These are phyloP conservation scores for Annulohypoxylon nitens DNA, from an alignment of 495 filamentous ascomycete species.

Conservation along the genomic window DNA sequence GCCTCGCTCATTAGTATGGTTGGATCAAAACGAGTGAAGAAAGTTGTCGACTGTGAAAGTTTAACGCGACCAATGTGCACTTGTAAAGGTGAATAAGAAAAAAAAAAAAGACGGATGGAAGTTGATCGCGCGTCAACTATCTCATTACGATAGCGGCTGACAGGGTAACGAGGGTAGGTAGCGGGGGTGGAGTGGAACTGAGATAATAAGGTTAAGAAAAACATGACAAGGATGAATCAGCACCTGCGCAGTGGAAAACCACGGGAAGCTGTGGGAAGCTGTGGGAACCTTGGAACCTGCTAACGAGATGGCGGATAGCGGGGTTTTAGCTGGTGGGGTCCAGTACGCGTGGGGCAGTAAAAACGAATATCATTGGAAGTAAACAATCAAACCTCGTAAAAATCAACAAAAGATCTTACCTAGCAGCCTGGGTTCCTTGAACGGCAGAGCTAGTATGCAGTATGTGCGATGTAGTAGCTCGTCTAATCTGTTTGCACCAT, in stretches of 20 bases:
- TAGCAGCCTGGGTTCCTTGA: not conserved
- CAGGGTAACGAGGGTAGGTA: conserved; percentile 28
- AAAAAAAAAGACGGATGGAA: conserved; percentile 3
- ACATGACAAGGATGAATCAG: conserved; percentile 11
- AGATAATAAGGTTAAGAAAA: conserved; percentile 24
- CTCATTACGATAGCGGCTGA: conserved; percentile 29
- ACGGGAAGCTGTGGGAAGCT: not conserved
- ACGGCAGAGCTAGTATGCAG: too few species aligned
- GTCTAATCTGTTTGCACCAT: too few species aligned
- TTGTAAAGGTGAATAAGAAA: not conserved
- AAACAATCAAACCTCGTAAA: conserved; percentile 11
- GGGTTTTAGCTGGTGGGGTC: conserved; percentile 14
- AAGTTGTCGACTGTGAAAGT: not conserved
- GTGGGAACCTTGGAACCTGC: not conserved
- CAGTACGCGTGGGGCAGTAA: not conserved
- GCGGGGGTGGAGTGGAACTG: conserved; percentile 16
- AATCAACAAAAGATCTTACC: conserved; percentile 5
- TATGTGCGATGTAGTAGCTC: not conserved
- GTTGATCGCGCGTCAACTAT: conserved; percentile 28
- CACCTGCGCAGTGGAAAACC: not conserved
- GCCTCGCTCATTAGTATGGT: not conserved
- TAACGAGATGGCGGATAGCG: conserved; percentile 19
- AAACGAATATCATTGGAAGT: conserved; percentile 13
- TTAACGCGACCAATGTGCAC: not conserved
- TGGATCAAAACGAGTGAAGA: not conserved